phyloP scores from a whole-genome alignment of 2,329 filamentous ascomycete genomes.

The Phyllosticta ampelicida region DNA sequence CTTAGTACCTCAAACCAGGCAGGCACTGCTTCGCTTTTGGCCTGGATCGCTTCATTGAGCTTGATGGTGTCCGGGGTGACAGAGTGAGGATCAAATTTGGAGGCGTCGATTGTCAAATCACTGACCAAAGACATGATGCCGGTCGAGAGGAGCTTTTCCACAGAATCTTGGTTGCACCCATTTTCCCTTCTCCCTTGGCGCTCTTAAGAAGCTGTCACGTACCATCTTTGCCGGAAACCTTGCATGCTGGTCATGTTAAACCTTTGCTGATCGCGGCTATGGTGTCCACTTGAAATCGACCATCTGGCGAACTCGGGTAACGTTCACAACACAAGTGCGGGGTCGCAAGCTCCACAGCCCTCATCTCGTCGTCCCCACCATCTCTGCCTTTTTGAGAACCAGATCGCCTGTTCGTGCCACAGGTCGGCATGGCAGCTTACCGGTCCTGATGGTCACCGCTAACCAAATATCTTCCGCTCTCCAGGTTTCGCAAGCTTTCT shows the following conservation, averaged over 20 bases:
- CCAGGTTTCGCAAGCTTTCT: background rate
- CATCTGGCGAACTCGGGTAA: too few relatives aligned
- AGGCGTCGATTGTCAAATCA: conserved; percentile 3
- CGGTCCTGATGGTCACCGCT: background rate
- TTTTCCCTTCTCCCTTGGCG: too few relatives aligned
- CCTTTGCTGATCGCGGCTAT: too few relatives aligned
- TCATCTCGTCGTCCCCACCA: too few relatives aligned
- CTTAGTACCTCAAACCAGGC: conserved; percentile 7
- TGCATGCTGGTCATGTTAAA: background rate
- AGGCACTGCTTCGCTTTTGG: background rate
- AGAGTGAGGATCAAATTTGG: conserved; percentile 1
- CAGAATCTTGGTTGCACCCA: background rate
- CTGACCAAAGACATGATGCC: conserved; percentile 4
- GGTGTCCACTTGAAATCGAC: too few relatives aligned
- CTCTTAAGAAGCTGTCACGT: background rate
- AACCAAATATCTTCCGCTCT: background rate
- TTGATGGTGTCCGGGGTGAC: background rate
- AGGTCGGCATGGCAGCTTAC: background rate
- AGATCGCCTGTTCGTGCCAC: background rate
- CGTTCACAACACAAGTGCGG: too few relatives aligned
- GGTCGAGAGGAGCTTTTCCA: background rate
- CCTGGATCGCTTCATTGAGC: conserved; percentile 1
- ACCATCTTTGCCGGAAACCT: too few relatives aligned
- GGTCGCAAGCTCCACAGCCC: too few relatives aligned
- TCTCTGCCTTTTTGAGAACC: background rate